phyloP scores from a whole-genome alignment of 805 yeast genomes.

The Wickerhamomyces hampshirensis region DNA sequence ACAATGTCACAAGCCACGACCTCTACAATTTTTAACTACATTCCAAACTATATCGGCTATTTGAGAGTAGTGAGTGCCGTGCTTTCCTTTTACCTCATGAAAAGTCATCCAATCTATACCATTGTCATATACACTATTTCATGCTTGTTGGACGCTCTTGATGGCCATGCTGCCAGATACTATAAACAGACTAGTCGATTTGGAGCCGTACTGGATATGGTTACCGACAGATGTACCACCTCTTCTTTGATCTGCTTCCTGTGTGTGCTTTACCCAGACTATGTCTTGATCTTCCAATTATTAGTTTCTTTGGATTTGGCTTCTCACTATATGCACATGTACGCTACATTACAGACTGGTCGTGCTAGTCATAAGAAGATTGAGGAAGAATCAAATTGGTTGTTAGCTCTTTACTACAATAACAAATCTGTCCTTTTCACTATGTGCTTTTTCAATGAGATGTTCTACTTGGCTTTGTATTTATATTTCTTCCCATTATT shows the following conservation, averaged over 20 bases:
- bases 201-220: conserved; percentile 98
- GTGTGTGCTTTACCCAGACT: conserved; percentile 72
- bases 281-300: conserved; percentile 60
- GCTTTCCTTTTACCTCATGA: conserved; percentile 78
- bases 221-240: conserved; percentile 96
- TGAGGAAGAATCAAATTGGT: conserved; percentile 60
- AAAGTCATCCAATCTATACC: conserved; percentile 75
- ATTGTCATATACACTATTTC: conserved; percentile 76
- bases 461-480: conserved; percentile 87
- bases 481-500: conserved; percentile 53
- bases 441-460: conserved; percentile 90
- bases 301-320: conserved; percentile 83
- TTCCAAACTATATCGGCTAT: conserved; percentile 92
- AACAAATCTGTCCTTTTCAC: conserved; percentile 77
- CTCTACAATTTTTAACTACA: conserved; percentile 62
- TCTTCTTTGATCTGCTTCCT: conserved; percentile 86
- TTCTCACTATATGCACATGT: conserved; percentile 98
- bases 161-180: conserved; percentile 91
- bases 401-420: conserved; percentile 82
- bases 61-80: conserved; percentile 77
- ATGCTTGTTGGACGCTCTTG: conserved; percentile 91
- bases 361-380: conserved; percentile 80
- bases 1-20: conserved; percentile 31
- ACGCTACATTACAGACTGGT: conserved; percentile 82
- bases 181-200: conserved; percentile 85